Conservation (phyloP, 169 alveolate genomes). For the Cyclospora cayetanensis region DNA sequence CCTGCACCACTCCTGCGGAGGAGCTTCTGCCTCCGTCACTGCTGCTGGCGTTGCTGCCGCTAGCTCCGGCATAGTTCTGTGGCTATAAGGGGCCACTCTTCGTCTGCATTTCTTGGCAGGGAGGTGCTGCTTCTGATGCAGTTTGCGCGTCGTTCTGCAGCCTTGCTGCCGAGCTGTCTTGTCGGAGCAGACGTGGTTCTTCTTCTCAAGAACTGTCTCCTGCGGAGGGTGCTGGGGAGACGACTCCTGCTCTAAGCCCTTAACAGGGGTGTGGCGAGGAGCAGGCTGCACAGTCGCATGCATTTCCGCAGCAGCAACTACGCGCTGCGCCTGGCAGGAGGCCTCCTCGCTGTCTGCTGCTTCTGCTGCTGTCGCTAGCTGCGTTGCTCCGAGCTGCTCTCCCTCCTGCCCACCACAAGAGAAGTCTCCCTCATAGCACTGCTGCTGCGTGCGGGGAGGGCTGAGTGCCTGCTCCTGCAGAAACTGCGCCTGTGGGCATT, state of each 20-base stretch:
- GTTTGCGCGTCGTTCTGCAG: not conserved
- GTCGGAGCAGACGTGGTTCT: not conserved
- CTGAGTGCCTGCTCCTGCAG: not conserved
- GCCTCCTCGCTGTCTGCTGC: conserved; percentile 23
- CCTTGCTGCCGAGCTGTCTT: not conserved
- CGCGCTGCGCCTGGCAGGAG: conserved; percentile 13
- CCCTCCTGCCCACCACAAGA: too few relatives aligned
- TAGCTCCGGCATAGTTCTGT: conserved; percentile 25
- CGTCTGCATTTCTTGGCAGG: not conserved
- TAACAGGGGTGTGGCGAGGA: not conserved
- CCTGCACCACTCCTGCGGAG: not conserved
- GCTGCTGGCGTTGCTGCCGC: not conserved
- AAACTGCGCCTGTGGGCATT: not conserved
- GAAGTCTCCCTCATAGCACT: not conserved
- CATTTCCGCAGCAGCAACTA: not conserved
- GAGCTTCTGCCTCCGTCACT: not conserved
- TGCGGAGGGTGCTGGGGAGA: not conserved
- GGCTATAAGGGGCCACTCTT: not conserved
- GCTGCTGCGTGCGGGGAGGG: not conserved
- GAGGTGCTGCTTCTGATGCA: not conserved
- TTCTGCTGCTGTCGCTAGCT: not conserved
- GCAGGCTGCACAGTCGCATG: conserved; percentile 51
- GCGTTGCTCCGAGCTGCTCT: conserved; percentile 29
- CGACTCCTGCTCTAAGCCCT: not conserved
- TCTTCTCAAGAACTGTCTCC: not conserved